These are phyloP conservation scores for Speleostelium caveatum DNA, from an alignment of 78 protist species.

Conservation along the genomic window DNA sequence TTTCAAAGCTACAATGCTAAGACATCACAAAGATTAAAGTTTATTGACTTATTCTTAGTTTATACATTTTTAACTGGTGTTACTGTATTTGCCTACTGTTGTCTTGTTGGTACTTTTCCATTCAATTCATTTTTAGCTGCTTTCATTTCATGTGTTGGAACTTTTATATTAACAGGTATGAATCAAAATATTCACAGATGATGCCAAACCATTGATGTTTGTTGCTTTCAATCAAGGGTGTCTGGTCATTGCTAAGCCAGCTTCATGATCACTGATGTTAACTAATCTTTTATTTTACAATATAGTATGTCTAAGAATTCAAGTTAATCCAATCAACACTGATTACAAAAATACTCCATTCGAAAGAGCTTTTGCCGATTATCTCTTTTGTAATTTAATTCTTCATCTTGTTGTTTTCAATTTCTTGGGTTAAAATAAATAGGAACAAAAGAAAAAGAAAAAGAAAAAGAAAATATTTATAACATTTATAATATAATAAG, in stretches of 20 bases:
- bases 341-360: slow-evolving; percentile 41
- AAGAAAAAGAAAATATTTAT: neutral
- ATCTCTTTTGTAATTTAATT: slow-evolving; percentile 78
- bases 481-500: neutral
- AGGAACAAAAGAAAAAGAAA: neutral
- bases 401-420: slow-evolving; percentile 88
- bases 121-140: slow-evolving; percentile 90
- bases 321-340: slow-evolving; percentile 66
- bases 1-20: slow-evolving; percentile 54
- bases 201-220: too few species aligned
- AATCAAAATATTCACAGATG: neutral
- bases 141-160: slow-evolving; percentile 86
- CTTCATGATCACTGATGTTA: neutral
- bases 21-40: slow-evolving; percentile 69
- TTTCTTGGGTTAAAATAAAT: slow-evolving; percentile 84
- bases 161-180: slow-evolving; percentile 78
- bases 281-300: neutral
- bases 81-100: slow-evolving; percentile 83
- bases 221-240: too few species aligned
- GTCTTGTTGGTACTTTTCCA: slow-evolving; percentile 88
- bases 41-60: slow-evolving; percentile 80
- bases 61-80: slow-evolving; percentile 74
- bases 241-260: too few species aligned
- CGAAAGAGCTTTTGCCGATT: slow-evolving; percentile 88
- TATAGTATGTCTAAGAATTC: slow-evolving; percentile 82